Percentiles rank a stretch among this genome's conserved stretches.
Evolutionary conservation across 2,329 filamentous ascomycete genomes (phyloP).

Genomic region (Colletotrichum sp.): DNA sequence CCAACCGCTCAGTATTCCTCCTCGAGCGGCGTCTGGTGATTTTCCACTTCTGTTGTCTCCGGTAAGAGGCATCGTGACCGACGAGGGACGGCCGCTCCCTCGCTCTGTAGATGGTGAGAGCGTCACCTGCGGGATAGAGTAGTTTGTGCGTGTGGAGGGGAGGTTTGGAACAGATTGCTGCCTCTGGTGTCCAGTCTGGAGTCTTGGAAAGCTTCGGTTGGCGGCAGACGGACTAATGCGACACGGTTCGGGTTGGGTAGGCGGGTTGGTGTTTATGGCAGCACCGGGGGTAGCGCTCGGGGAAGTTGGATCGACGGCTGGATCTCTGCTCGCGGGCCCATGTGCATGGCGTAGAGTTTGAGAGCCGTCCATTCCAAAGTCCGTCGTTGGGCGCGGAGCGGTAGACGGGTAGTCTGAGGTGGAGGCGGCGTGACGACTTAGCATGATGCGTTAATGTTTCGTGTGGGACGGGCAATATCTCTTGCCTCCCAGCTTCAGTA

Average conservation of each 20-base stretch:
- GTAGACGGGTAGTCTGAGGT: slow-evolving; percentile 27
- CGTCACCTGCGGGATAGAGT: slow-evolving; percentile 1
- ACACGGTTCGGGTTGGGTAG: slow-evolving; percentile 13
- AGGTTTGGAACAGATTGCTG: slow-evolving; percentile 40
- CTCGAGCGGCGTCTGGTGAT: slow-evolving; percentile 28
- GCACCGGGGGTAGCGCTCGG: slow-evolving; percentile 8
- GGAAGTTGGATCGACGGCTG: not conserved
- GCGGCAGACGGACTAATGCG: not conserved
- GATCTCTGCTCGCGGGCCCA: slow-evolving; percentile 5
- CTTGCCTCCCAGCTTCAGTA: not conserved
- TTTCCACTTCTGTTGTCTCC: slow-evolving; percentile 40
- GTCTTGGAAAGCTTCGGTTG: slow-evolving; percentile 1
- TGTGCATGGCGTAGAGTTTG: slow-evolving; percentile 14
- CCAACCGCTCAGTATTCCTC: slow-evolving; percentile 35
- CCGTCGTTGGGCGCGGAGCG: slow-evolving; percentile 19
- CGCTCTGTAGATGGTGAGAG: slow-evolving; percentile 28
- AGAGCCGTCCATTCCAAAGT: slow-evolving; percentile 16
- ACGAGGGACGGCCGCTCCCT: slow-evolving; percentile 25
- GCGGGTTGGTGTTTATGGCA: slow-evolving; percentile 8
- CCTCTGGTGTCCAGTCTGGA: slow-evolving; percentile 29
- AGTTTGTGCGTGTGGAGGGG: slow-evolving; percentile 30
- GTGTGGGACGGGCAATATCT: slow-evolving; percentile 27
- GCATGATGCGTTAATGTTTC: slow-evolving; percentile 44
- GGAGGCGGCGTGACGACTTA: slow-evolving; percentile 32
- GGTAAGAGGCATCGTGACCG: slow-evolving; percentile 45